Base-by-base conservation (phyloP, 2,329 filamentous ascomycete species). In the Arthrobotrys sphaeroides region DNA sequence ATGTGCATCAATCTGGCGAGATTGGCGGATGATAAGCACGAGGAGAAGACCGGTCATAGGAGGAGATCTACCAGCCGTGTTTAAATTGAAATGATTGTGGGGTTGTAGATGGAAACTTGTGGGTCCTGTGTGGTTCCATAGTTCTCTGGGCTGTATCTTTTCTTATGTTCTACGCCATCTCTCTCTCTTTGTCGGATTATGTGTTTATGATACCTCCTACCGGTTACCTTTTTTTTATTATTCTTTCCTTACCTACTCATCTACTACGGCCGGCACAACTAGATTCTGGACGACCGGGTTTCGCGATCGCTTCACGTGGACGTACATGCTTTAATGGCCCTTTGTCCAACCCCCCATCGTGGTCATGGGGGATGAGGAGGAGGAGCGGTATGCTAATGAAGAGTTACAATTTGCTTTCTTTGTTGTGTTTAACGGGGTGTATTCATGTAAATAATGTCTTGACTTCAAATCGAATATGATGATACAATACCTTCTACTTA, bases 1-100 rank as follows among this genome's bases (percentile, higher is more conserved):
- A 59, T 64, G 72, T 75, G 72, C 20, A 69, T 75, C 22, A 69
- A 69, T 33, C 22, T 75, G 18, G 72, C 72, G 10, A 45, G 64
- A 16, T 31, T 61, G 64, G 72, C 72, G 2, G 72, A 75, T 75
- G 72, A 75, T 64, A 64, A 64, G 43, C 64, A 75, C 40, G 72
- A 75, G 24, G 72, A 75, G 59, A 75, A 75, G 72, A 75, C 72
- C 3, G 42, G 64, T 3, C 72, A 75, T 33, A 49, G 72, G 16
- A 57, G 72, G 36, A 28, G 72, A 33, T 69, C 64, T 7, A 42
- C 20, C 16, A 75, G 57, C 47, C 31, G 64, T 18, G 72, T 69
- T 33, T 75, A 68, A 28, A 38, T 13, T 10, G n/a, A 40, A 16
- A n/a, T 2, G 9, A 1, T 1, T 5, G 40, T 43, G 40, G 51